A percentile compares a stretch with the other conserved stretches of the same genome.
phyloP scores from a whole-genome alignment of 2,329 filamentous ascomycete genomes.

The Ophiobolus disseminans region DNA sequence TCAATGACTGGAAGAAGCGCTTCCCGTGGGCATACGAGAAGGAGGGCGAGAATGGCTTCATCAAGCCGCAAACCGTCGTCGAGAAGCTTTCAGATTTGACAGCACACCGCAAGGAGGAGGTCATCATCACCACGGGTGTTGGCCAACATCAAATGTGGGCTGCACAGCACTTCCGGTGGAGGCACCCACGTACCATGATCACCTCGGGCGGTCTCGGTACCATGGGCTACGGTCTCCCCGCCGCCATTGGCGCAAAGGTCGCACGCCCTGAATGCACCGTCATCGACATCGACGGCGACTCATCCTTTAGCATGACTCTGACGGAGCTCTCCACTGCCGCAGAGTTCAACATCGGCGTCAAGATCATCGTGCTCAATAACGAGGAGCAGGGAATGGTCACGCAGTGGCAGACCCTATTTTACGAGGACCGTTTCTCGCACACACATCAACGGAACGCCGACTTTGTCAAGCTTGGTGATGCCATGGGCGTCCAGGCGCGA shows the following conservation, averaged over 20 bases:
- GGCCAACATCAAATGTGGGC: constrained; percentile 99
- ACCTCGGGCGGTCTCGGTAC: constrained; percentile 94
- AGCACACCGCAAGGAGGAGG: constrained; percentile 78
- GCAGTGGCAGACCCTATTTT: constrained; percentile 98
- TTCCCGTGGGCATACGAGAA: constrained; percentile 90
- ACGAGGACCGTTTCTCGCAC: constrained; percentile 89
- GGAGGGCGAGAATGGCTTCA: constrained; percentile 75
- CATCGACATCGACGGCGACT: constrained; percentile 95
- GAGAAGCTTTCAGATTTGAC: constrained; percentile 88
- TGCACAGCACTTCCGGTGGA: constrained; percentile 96
- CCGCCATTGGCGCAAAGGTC: constrained; percentile 95
- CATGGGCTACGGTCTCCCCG: constrained; percentile 94
- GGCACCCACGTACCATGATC: constrained; percentile 89
- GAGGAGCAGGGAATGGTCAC: constrained; percentile 99
- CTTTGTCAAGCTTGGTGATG: constrained; percentile 90
- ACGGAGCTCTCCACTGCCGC: constrained; percentile 92
- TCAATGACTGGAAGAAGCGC: constrained; percentile 86
- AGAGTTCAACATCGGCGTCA: constrained; percentile 96
- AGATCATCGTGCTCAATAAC: constrained; percentile 94
- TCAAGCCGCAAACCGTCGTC: constrained; percentile 94
- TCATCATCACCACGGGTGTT: constrained; percentile 90
- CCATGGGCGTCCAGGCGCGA: constrained; percentile 84
- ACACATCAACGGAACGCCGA: constrained; percentile 96
- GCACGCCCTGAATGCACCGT: constrained; percentile 81
- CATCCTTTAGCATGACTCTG: constrained; percentile 98